Base-by-base conservation (phyloP, 768 basidiomycete genomes). In the Leccinum longicurvipes region DNA sequence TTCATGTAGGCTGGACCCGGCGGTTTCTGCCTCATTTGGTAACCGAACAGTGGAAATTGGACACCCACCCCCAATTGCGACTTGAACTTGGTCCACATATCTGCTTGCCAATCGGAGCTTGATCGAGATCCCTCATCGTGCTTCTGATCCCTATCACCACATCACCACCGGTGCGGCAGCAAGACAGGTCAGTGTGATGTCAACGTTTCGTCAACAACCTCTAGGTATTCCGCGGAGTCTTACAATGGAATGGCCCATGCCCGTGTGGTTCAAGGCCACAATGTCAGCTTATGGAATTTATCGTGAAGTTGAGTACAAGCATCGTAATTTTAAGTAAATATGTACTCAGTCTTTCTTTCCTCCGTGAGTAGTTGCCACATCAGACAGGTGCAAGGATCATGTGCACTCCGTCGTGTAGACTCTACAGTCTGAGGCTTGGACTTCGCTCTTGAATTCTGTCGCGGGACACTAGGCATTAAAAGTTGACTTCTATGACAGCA, bases 171-270 rank as follows among this genome's bases (percentile, higher is more conserved):
- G 36, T 39, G 36, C 34, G 41, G 42, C 17, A 28, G 23, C 24
- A 6, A 25, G 21, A 60, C 41, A 21, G 25, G 25, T 47, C 21
- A 31, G 3, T 39, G 17, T 39, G 36, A 39, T 39, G 36, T 39
- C 36, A 29, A 15, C 17, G 23, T 36, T 46, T n/a, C 31, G 29
- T 10, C 21, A 29, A 52, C 14, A 9, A 17, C 9, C 21, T 23
- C 24, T 14, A 19, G 14, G 5, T n/a, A 15, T 51, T 27, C 53
- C 49, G 49, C 53, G 59, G 59, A 56, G 45, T 50, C 34, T n/a
- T 60, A 23, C 15, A 14, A 45, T 28, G 15, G 44, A 25, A 45
- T 45, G 21, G 6, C 12, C 21, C 21, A 45, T 24, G 24, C 12
- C 44, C 15, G 10, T 27, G 46, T 15, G 25, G 4, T 14, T 49